Percentiles rank a stretch among this genome's conserved stretches.
Evolutionary conservation across 1,284 basidiomycete species (phyloP).

Genomic region (Coniophora puteana): DNA sequence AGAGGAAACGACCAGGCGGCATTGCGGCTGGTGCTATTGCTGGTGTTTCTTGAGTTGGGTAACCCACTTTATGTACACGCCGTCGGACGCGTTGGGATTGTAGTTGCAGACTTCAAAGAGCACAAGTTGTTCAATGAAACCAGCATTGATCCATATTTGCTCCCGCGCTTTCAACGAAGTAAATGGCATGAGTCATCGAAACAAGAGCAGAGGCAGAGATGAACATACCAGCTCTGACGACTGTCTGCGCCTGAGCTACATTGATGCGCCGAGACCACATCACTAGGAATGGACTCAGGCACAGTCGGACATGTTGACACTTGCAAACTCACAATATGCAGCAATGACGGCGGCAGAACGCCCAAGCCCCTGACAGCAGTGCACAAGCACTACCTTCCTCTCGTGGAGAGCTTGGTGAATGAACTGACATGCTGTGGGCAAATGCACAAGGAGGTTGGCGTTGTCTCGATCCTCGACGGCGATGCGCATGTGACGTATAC

Average conservation of each 20-base stretch:
- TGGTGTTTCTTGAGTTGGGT: too few species aligned
- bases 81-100: conserved; percentile 54
- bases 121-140: conserved; percentile 75
- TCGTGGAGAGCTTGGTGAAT: conserved; percentile 68
- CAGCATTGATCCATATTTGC: conserved; percentile 75
- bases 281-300: conserved; percentile 38
- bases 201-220: conserved; percentile 2
- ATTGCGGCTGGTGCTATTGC: conserved; percentile 30
- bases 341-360: conserved; percentile 80
- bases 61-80: conserved; percentile 68
- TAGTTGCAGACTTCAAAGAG: conserved; percentile 75
- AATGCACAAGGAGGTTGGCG: conserved; percentile 75
- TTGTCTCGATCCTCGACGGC: conserved; percentile 79
- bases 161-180: conserved; percentile 50
- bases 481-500: conserved; percentile 66
- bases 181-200: conserved; percentile 8
- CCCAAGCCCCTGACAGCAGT: conserved; percentile 81
- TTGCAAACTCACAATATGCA: conserved; percentile 62
- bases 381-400: conserved; percentile 77
- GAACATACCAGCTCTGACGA: conserved; percentile 56
- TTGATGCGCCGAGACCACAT: conserved; percentile 66
- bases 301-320: conserved; percentile 5
- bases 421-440: conserved; percentile 76
- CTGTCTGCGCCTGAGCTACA: conserved; percentile 56
- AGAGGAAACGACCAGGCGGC: neutral